These are phyloP conservation scores for Lentinula boryana DNA, from an alignment of 768 basidiomycete species.

Conservation along the genomic window DNA sequence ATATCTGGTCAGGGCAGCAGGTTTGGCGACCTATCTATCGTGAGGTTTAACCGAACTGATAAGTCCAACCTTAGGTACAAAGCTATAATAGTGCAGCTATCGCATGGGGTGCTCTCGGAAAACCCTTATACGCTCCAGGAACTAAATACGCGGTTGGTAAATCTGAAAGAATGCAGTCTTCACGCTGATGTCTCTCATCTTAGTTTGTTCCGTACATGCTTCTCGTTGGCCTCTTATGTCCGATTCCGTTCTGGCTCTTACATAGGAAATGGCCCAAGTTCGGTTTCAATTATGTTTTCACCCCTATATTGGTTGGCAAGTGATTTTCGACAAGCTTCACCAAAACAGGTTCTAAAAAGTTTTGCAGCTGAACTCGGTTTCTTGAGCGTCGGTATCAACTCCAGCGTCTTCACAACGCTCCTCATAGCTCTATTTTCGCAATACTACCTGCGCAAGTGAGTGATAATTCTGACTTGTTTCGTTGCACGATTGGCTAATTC, in stretches of 20 bases:
- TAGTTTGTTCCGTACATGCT: constrained; percentile 40
- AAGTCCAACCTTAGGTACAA: constrained; percentile 24
- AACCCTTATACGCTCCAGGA: constrained; percentile 37
- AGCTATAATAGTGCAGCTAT: constrained; percentile 46
- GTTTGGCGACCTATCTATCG: constrained; percentile 9
- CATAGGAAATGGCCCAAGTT: constrained; percentile 41
- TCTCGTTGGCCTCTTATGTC: constrained; percentile 40
- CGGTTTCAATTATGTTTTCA: constrained; percentile 39
- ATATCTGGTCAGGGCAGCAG: constrained; percentile 53
- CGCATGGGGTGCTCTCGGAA: constrained; percentile 50
- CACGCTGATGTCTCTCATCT: constrained; percentile 8
- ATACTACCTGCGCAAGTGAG: constrained; percentile 27
- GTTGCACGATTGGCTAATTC: neutral
- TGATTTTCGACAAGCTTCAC: neutral
- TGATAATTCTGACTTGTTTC: too few species aligned
- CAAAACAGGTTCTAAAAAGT: neutral
- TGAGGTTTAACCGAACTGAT: neutral
- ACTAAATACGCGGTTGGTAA: constrained; percentile 34
- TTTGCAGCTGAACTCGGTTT: constrained; percentile 9
- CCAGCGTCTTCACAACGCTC: constrained; percentile 16
- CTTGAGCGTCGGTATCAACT: constrained; percentile 38
- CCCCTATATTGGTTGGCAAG: constrained; percentile 28
- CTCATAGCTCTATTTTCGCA: constrained; percentile 25
- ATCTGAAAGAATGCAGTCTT: neutral
- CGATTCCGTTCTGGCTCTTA: constrained; percentile 46